Percentiles rank a stretch among this genome's conserved stretches.
These are phyloP conservation scores for Gentiana dahurica DNA, from an alignment of 257 asterid species.

Conservation along the genomic window DNA sequence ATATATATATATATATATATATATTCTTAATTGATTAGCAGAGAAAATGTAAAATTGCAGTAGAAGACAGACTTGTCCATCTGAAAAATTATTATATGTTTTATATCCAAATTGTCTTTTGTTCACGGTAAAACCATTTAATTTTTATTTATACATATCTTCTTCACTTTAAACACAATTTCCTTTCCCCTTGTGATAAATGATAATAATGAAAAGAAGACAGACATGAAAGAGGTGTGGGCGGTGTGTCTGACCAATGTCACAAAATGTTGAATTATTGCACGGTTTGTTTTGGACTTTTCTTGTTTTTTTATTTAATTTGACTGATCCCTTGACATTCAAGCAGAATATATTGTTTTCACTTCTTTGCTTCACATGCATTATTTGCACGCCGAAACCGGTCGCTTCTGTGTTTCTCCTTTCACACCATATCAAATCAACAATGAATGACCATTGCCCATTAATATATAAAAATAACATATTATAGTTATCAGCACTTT, in stretches of 20 bases:
- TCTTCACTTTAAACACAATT: no score
- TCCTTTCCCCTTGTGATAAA: no score
- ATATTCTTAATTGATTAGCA: no score
- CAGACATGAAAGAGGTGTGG: slow-evolving; percentile 14
- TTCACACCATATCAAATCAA: neutral
- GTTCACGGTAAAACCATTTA: no score
- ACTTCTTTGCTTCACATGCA: slow-evolving; percentile 33
- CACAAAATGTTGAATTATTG: slow-evolving; percentile 18
- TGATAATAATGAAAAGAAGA: slow-evolving; percentile 11
- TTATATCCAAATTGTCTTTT: no score
- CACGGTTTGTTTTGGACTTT: slow-evolving; percentile 24
- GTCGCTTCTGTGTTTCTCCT: neutral
- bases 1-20: no score
- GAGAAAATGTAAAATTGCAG: no score
- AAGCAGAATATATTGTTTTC: slow-evolving; percentile 18
- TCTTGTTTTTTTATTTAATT: slow-evolving; percentile 7
- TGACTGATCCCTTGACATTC: neutral
- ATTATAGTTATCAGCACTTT: no score
- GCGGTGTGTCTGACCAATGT: slow-evolving; percentile 35
- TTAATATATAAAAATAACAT: neutral
- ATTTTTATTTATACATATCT: no score
- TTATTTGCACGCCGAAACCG: slow-evolving; percentile 19
- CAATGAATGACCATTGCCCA: slow-evolving; percentile 1
- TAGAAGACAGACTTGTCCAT: no score
- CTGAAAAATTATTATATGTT: no score